Conservation (phyloP, 1,284 basidiomycete genomes). For the Xerocomus amazonicus region DNA sequence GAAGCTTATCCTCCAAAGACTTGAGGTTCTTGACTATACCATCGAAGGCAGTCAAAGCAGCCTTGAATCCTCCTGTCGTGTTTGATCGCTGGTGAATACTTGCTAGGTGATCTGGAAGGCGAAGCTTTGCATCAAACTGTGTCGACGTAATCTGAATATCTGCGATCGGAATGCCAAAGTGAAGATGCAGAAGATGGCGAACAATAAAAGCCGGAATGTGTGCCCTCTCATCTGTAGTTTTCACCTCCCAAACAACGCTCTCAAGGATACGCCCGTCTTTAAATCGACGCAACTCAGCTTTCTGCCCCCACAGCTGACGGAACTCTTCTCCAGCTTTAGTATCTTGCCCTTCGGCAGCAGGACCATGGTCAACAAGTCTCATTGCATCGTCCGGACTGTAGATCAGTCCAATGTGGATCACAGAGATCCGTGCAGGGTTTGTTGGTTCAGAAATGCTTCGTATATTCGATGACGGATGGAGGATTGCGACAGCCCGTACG, state of each 20-base stretch:
- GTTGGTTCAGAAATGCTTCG: constrained; percentile 52
- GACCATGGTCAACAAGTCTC: constrained; percentile 86
- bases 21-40: constrained; percentile 76
- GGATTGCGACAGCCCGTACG: constrained; percentile 54
- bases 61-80: constrained; percentile 66
- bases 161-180: constrained; percentile 61
- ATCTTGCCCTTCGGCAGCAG: constrained; percentile 64
- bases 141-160: constrained; percentile 59
- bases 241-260: constrained; percentile 91
- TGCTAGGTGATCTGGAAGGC: constrained; percentile 59
- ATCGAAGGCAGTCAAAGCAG: constrained; percentile 80
- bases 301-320: constrained; percentile 87
- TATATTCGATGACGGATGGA: constrained; percentile 46
- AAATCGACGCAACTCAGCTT: constrained; percentile 93
- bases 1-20: constrained; percentile 73
- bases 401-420: constrained; percentile 69
- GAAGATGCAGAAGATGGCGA: constrained; percentile 68
- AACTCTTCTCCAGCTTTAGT: constrained; percentile 58
- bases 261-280: constrained; percentile 93
- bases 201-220: constrained; percentile 79
- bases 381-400: constrained; percentile 70
- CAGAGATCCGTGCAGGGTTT: constrained; percentile 40
- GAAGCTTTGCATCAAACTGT: constrained; percentile 64
- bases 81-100: constrained; percentile 47
- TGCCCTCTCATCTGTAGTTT: constrained; percentile 70